Conservation (phyloP, 2,329 filamentous ascomycete genomes). For the Fusarium sp. region DNA sequence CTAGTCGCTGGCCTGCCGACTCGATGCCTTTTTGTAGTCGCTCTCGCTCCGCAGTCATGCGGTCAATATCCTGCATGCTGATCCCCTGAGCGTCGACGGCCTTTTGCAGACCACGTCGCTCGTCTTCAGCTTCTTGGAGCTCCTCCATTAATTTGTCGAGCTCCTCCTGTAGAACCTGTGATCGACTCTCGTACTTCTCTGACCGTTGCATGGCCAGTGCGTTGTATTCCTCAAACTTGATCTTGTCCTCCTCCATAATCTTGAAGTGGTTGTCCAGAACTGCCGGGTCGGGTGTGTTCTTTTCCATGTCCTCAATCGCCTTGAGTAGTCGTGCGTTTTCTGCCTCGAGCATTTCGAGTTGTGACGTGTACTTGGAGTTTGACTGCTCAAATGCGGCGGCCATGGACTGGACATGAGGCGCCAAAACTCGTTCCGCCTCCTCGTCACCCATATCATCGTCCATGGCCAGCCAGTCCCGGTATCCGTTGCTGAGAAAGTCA, state of each 20-base stretch:
- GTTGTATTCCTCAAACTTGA: constrained; percentile 97
- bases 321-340: constrained; percentile 84
- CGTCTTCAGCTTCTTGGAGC: constrained; percentile 82
- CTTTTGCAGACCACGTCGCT: constrained; percentile 82
- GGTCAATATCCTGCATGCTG: constrained; percentile 98
- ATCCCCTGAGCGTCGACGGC: constrained; percentile 94
- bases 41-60: constrained; percentile 96
- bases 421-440: constrained; percentile 81
- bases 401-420: constrained; percentile 90
- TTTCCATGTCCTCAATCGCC: constrained; percentile 91
- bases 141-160: constrained; percentile 82
- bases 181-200: constrained; percentile 87
- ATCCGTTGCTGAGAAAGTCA: constrained; percentile 88
- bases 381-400: constrained; percentile 85
- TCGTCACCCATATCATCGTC: constrained; percentile 90
- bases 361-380: constrained; percentile 86
- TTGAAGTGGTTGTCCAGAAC: constrained; percentile 90
- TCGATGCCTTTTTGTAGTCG: constrained; percentile 91
- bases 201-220: constrained; percentile 84
- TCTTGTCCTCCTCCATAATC: constrained; percentile 92
- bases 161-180: constrained; percentile 86
- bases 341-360: constrained; percentile 86
- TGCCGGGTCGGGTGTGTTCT: constrained; percentile 84
- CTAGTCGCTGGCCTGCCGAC: constrained; percentile 77
- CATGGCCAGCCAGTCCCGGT: constrained; percentile 93